Conservation (phyloP, 2,329 filamentous ascomycete species). For the Xylaria sp. region DNA sequence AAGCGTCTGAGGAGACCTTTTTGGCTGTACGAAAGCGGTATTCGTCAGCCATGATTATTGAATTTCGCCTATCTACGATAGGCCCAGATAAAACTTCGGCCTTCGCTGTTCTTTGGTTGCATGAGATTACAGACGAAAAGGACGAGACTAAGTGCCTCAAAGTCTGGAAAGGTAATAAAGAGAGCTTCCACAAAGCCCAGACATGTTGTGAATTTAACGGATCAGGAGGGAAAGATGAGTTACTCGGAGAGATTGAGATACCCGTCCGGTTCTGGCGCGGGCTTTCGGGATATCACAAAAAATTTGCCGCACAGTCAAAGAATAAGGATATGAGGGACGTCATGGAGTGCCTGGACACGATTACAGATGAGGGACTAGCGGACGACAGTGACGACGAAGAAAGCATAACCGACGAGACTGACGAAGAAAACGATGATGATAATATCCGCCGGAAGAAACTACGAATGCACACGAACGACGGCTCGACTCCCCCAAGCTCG, state of each 20-base stretch:
- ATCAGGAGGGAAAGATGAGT: constrained; percentile 65
- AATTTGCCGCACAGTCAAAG: constrained; percentile 61
- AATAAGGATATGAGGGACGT: constrained; percentile 67
- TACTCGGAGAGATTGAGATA: constrained; percentile 67
- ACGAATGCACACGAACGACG: constrained; percentile 50
- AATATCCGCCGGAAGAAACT: constrained; percentile 48
- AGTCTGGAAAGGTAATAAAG: constrained; percentile 74
- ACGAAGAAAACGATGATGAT: constrained; percentile 51
- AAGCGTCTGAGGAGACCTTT: constrained; percentile 56
- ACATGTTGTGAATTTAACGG: constrained; percentile 52
- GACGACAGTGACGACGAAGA: constrained; percentile 39
- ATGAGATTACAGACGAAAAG: constrained; percentile 76
- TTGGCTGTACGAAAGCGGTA: constrained; percentile 72
- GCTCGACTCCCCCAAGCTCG: constrained; percentile 47
- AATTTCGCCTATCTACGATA: constrained; percentile 68
- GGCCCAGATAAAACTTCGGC: constrained; percentile 67
- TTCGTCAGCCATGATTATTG: constrained; percentile 64
- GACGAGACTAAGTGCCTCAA: constrained; percentile 67
- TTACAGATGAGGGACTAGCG: constrained; percentile 65
- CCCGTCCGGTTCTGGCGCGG: constrained; percentile 71
- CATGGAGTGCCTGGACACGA: constrained; percentile 72
- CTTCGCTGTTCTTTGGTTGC: constrained; percentile 75
- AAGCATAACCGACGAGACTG: constrained; percentile 35
- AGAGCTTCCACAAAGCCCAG: constrained; percentile 54
- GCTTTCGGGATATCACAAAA: constrained; percentile 68